Evolutionary conservation across 345 rosid species (phyloP), one percentile per base, ranked within the genome.

Genomic region (Salix caprea): DNA sequence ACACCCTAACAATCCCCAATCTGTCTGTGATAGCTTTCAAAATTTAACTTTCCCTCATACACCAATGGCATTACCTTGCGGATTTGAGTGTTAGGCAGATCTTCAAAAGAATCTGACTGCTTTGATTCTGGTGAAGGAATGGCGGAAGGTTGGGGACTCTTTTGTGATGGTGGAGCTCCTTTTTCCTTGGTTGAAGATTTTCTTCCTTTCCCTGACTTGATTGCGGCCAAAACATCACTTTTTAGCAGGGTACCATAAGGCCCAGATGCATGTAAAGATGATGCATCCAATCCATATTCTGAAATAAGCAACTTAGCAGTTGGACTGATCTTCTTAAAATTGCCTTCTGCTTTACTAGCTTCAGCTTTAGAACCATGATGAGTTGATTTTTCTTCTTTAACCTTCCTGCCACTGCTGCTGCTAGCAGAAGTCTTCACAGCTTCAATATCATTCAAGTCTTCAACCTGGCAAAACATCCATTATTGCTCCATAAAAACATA

Each of bases 41-140:
- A 48, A 50, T 4, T 37, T 58, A n/a, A 32, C 23, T 30, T 16
- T 71, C 2, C 18, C 6, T 39, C 14, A 23, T 39, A 24, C 44
- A 30, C 34, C n/a, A 60, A 62, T 64, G n/a, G 77, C 74, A 82
- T 44, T 85, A 94, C 99, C 99, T 95, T 95, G 81, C 97, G 99
- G 82, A 95, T 95, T 88, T 95, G 99, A 89, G 91, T 86, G 78
- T 95, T 93, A 72, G 99, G 94, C 19, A 90, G 78, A 84, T 95
- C 97, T 88, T 90, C 92, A 76, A 86, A 93, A 76, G 89, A 85
- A 82, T 86, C 87, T 65, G 87, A 77, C 71, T 77, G 89, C 81
- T 85, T 72, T 80, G 92, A 79, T 74, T 82, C 88, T 40, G 80
- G 79, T 7, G 34, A 69, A 54, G 71, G 76, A 14, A 36, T 70